These are phyloP conservation scores for Antitrichia curtipendula DNA, from an alignment of 225 moss, liverwort and hornwort genomes.

Conservation along the genomic window DNA sequence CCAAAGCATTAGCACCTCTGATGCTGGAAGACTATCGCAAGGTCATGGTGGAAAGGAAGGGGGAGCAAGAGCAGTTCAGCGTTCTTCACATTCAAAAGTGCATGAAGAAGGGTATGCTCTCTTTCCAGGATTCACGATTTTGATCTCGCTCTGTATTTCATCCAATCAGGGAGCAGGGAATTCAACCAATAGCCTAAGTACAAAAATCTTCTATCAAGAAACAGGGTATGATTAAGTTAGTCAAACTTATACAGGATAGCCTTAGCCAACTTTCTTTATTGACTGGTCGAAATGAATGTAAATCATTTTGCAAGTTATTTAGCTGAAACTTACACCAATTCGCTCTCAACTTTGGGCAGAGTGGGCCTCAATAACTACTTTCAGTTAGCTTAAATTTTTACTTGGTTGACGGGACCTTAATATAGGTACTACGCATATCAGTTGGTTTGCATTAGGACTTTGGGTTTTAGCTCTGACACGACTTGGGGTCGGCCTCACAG, in stretches of 20 bases:
- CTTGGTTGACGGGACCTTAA: background rate
- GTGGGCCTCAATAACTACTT: background rate
- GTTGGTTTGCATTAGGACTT: background rate
- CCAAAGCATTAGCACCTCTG: slow-evolving; percentile 91
- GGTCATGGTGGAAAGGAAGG: slow-evolving; percentile 94
- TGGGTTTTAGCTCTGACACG: background rate
- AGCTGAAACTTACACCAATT: background rate
- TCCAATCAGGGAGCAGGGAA: background rate
- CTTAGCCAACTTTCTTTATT: background rate
- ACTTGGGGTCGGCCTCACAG: slow-evolving; percentile 24
- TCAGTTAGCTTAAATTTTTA: background rate
- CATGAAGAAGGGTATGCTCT: slow-evolving; percentile 59
- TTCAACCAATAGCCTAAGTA: background rate
- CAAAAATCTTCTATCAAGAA: background rate
- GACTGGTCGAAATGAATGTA: background rate
- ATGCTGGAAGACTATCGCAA: slow-evolving; percentile 99
- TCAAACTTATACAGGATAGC: background rate
- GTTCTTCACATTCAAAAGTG: slow-evolving; percentile 81
- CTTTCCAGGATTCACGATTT: background rate
- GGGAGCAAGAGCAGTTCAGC: slow-evolving; percentile 92
- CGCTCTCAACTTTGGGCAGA: background rate
- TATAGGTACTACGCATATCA: background rate
- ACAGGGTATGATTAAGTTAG: background rate
- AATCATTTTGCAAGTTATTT: background rate
- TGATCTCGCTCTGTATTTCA: background rate